phyloP scores from a whole-genome alignment of 2,329 filamentous ascomycete genomes.

The Fusarium cicatricum region DNA sequence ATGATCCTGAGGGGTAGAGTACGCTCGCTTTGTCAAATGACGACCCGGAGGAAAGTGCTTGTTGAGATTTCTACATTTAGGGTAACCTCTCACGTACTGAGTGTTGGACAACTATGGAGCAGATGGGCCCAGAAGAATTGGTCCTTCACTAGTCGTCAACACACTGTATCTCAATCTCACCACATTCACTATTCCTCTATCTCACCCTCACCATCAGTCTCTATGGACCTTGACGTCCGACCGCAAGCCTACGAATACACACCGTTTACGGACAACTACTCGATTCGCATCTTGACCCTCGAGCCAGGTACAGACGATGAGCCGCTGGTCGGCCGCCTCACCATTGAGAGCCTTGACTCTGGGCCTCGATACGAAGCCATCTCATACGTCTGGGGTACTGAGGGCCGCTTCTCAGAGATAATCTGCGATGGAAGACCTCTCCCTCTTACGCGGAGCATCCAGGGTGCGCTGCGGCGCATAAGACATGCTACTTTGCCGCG shows the following conservation, averaged over 20 bases:
- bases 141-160: not conserved
- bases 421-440: conserved; percentile 36
- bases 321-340: conserved; percentile 42
- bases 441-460: conserved; percentile 43
- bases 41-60: not conserved
- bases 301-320: conserved; percentile 40
- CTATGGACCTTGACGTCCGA: conserved; percentile 26
- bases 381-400: conserved; percentile 49
- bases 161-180: not conserved
- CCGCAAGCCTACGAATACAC: conserved; percentile 33
- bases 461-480: conserved; percentile 44
- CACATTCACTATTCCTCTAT: conserved; percentile 10
- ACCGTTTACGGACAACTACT: conserved; percentile 29
- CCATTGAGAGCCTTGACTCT: conserved; percentile 36
- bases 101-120: not conserved
- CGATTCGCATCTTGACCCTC: conserved; percentile 47
- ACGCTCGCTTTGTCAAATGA: conserved; percentile 1
- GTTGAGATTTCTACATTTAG: not conserved
- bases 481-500: conserved; percentile 37
- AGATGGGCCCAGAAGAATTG: not conserved
- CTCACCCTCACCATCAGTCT: not conserved
- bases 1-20: conserved; percentile 9
- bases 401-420: conserved; percentile 35
- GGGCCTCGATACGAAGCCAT: conserved; percentile 45
- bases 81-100: not conserved